Base-by-base conservation (phyloP, 2,329 filamentous ascomycete species). In the Thielaviopsis euricoi region DNA sequence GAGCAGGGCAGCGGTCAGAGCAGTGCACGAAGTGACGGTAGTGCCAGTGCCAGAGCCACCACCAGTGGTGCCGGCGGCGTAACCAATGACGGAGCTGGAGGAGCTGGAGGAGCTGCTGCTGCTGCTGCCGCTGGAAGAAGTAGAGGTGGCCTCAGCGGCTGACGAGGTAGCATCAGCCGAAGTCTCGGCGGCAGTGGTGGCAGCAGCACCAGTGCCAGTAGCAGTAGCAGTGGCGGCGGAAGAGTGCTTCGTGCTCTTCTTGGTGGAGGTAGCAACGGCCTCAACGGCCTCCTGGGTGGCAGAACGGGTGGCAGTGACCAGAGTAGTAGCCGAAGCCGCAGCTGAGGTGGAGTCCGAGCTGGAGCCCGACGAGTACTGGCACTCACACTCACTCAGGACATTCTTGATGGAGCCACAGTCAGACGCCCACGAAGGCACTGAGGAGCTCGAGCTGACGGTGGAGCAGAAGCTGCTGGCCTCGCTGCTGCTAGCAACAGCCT, bases 11-110 rank as follows among this genome's bases (percentile, higher is more conserved):
- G 66, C 62, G n/a, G 65, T 64, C 57, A 76, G 69, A 29, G 69
- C 68, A 26, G 69, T 66, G 63, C 73, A 71, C 37, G 71, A 71
- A 0, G 71, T 73, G 9, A 76, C 74, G 1, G 73, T 76, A 21
- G 70, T 73, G 9, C 69, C 69, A 33, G 66, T 65, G 15, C 73
- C 74, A 46, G 68, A 70, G n/a, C 70, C 69, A 59, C 74, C 74
- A 61, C 74, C 74, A 15, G 71, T 75, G 0, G 73, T 74, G 29
- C 70, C 67, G 22, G 65, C 65, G 51, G 65, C 70, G 58, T 66
- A 71, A 37, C 71, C 66, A 23, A 62, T 50, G 21, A 53, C 33
- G 7, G 25, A 43, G 22, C 19, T 21, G 26, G 46, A 68, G 61
- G 58, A 69, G 62, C 17, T 61, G 60, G n/a, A n/a, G n/a, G n/a